These are phyloP conservation scores for Russula ochroleuca DNA, from an alignment of 768 basidiomycete species.

Conservation along the genomic window DNA sequence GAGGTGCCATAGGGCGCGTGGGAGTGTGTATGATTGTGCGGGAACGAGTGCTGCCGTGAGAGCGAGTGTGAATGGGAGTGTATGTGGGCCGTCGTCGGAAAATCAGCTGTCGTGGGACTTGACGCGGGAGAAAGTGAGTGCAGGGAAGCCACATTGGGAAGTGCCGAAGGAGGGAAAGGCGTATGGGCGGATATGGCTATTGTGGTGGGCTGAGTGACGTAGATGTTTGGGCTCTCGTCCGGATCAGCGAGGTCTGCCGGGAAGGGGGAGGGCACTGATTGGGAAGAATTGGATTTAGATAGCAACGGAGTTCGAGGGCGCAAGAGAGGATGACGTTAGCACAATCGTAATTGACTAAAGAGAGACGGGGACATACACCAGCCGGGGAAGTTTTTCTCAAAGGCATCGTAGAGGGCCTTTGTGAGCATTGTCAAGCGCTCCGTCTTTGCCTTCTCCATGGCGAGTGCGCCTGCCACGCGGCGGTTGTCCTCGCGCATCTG, in stretches of 20 bases:
- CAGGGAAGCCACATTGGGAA: slow-evolving; percentile 42
- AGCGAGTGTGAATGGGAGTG: slow-evolving; percentile 39
- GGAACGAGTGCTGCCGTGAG: slow-evolving; percentile 58
- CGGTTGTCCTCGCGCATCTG: slow-evolving; percentile 72
- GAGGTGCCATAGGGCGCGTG: slow-evolving; percentile 33
- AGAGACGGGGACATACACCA: slow-evolving; percentile 39
- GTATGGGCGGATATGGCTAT: slow-evolving; percentile 35
- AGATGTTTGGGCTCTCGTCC: slow-evolving; percentile 59
- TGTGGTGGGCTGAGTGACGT: slow-evolving; percentile 57
- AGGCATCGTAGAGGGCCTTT: slow-evolving; percentile 57
- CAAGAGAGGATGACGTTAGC: slow-evolving; percentile 6
- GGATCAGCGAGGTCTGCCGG: slow-evolving; percentile 50
- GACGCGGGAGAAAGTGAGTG: slow-evolving; percentile 48
- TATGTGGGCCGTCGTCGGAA: slow-evolving; percentile 32
- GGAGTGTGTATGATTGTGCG: slow-evolving; percentile 41
- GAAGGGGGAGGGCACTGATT: slow-evolving; percentile 36
- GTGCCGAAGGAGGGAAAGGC: slow-evolving; percentile 39
- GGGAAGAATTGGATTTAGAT: slow-evolving; percentile 33
- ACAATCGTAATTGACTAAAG: neutral
- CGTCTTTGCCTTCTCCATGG: slow-evolving; percentile 53
- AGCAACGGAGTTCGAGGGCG: slow-evolving; percentile 1
- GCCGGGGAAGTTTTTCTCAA: slow-evolving; percentile 53
- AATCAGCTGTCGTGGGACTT: slow-evolving; percentile 51
- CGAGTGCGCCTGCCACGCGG: slow-evolving; percentile 50
- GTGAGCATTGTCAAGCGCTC: slow-evolving; percentile 59